phyloP scores from a whole-genome alignment of 179 eudicot genomes.

The Amaranthus tricolor region DNA sequence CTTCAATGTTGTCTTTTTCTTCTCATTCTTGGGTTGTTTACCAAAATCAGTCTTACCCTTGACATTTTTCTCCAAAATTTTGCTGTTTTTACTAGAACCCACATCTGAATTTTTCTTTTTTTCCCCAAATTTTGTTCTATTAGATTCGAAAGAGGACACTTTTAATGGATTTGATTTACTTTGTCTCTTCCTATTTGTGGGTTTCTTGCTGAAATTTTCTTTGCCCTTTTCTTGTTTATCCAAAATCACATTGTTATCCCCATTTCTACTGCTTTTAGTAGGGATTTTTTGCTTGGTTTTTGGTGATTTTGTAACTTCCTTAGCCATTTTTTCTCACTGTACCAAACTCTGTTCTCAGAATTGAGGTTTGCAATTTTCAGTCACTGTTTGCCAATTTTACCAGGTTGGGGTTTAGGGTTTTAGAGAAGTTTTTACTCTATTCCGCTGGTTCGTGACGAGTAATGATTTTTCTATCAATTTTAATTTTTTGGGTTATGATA shows the following conservation, averaged over 20 bases:
- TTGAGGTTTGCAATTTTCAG: background rate
- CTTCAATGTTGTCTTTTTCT: background rate
- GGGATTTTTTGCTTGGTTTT: conserved; percentile 10
- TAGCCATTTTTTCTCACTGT: conserved; percentile 10
- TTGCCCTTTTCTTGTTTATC: conserved; percentile 21
- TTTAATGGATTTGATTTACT: conserved; percentile 3
- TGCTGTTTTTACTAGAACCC: conserved; percentile 1
- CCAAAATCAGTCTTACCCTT: background rate
- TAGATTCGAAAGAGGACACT: conserved; percentile 18
- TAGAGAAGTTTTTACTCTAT: background rate
- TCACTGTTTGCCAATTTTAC: background rate
- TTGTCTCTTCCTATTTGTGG: conserved; percentile 10
- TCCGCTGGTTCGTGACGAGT: background rate
- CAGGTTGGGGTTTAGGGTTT: conserved; percentile 29
- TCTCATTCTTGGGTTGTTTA: conserved; percentile 6
- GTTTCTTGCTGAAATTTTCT: conserved; percentile 17
- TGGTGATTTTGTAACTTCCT: conserved; percentile 20
- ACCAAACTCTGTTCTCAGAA: background rate
- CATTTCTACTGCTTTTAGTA: conserved; percentile 19
- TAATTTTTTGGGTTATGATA: background rate
- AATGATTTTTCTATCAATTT: no score
- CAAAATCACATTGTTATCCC: conserved; percentile 1
- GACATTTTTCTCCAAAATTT: background rate
- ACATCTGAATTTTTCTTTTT: conserved; percentile 25
- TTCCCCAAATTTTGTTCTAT: conserved; percentile 30